Evolutionary conservation across 768 basidiomycete genomes (phyloP).

Genomic region (Pholiota conissans): DNA sequence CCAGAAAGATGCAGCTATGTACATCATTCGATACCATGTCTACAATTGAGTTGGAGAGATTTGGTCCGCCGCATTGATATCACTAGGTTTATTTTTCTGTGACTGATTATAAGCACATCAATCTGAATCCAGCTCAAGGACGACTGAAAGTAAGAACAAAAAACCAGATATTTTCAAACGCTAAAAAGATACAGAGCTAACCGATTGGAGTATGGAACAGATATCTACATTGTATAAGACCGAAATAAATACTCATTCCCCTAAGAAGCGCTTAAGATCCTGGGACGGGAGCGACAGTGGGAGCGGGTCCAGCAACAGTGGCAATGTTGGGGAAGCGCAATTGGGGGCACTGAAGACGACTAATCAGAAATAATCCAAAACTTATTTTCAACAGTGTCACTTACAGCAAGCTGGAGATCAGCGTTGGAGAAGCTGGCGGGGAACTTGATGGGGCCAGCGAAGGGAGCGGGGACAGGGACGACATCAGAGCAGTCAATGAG

Average conservation of each 20-base stretch:
- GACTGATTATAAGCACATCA: too few relatives aligned
- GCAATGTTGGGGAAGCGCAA: slow-evolving; percentile 19
- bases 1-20: too few relatives aligned
- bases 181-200: not conserved
- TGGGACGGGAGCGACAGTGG: slow-evolving; percentile 17
- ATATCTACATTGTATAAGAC: not conserved
- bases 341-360: slow-evolving; percentile 11
- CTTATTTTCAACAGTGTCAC: not conserved
- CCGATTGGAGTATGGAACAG: not conserved
- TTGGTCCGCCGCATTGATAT: too few relatives aligned
- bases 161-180: not conserved
- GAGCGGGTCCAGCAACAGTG: slow-evolving; percentile 21
- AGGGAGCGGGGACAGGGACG: slow-evolving; percentile 17
- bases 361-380: not conserved
- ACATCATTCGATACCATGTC: too few relatives aligned
- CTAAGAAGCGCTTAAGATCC: not conserved
- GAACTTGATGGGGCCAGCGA: slow-evolving; percentile 23
- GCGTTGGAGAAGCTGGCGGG: slow-evolving; percentile 19
- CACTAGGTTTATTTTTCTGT: too few relatives aligned
- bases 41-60: too few relatives aligned
- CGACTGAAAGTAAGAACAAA: not conserved
- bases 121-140: too few relatives aligned
- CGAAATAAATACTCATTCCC: not conserved
- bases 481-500: slow-evolving; percentile 39
- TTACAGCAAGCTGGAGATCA: slow-evolving; percentile 18